Conservation (phyloP, 164 flowering plant genomes). For the Sextonia rubra region DNA sequence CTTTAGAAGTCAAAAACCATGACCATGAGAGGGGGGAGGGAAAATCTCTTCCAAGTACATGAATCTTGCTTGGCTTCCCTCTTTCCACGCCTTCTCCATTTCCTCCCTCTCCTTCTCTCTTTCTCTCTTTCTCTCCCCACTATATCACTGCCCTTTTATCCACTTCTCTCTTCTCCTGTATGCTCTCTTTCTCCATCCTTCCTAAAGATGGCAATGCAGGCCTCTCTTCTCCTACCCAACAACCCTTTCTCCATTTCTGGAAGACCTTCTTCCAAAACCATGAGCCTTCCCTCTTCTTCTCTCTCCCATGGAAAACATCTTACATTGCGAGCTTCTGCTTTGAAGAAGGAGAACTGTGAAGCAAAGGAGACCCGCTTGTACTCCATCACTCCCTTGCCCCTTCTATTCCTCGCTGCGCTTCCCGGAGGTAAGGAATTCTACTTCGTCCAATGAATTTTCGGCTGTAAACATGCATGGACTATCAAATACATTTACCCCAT, state of each 20-base stretch:
- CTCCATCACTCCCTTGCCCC: conserved; percentile 53
- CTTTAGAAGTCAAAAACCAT: no score
- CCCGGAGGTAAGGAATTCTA: conserved; percentile 60
- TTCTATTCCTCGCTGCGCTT: conserved; percentile 57
- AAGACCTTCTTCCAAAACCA: not conserved
- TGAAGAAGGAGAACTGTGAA: not conserved
- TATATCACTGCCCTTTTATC: not conserved
- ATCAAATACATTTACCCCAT: not conserved
- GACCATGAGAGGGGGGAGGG: no score
- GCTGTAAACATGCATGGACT: no score
- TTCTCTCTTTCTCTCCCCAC: not conserved
- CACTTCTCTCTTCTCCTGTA: not conserved
- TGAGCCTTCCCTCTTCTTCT: not conserved
- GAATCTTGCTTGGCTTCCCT: not conserved
- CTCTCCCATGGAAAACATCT: not conserved
- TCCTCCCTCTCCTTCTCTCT: no score
- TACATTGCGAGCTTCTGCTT: not conserved
- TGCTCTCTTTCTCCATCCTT: not conserved
- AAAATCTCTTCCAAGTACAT: no score
- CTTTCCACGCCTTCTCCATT: not conserved
- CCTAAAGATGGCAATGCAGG: not conserved
- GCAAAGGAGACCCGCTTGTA: conserved; percentile 41
- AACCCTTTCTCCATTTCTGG: not conserved
- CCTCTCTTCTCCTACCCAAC: not conserved
- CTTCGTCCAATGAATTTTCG: not conserved